phyloP scores from a whole-genome alignment of 2,329 filamentous ascomycete genomes.

The Orbilia quercus region DNA sequence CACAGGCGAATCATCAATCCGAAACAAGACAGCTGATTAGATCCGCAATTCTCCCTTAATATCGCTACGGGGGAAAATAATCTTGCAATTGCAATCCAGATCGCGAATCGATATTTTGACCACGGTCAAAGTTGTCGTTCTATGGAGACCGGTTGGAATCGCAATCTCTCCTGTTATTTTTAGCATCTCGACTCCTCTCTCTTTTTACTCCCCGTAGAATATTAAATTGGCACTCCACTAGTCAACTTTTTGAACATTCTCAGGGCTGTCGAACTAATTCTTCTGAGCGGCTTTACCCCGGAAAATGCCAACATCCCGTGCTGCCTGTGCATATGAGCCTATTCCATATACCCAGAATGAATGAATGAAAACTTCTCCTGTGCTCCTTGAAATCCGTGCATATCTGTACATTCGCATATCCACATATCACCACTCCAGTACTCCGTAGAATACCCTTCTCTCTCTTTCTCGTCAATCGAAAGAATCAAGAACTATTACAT shows the following conservation, averaged over 20 bases:
- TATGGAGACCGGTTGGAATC: conserved; percentile 4
- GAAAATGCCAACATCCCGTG: conserved; percentile 44
- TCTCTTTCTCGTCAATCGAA: too few species aligned
- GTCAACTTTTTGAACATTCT: not conserved
- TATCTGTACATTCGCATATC: conserved; percentile 3
- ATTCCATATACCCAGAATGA: conserved; percentile 44
- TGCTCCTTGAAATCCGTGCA: conserved; percentile 16
- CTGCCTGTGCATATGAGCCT: conserved; percentile 36
- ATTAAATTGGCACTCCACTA: conserved; percentile 19
- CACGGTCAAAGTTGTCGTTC: not conserved
- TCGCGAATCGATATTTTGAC: not conserved
- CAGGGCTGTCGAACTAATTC: not conserved
- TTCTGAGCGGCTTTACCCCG: conserved; percentile 45
- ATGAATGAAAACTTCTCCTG: conserved; percentile 33
- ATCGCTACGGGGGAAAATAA: conserved; percentile 4
- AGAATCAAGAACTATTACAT: conserved; percentile 29
- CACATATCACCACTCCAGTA: conserved; percentile 9
- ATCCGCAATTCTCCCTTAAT: conserved; percentile 36
- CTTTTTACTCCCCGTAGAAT: conserved; percentile 18
- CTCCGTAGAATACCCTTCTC: conserved; percentile 3
- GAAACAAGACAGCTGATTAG: conserved; percentile 54
- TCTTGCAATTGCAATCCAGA: not conserved
- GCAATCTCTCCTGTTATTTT: conserved; percentile 46
- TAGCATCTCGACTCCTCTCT: conserved; percentile 15
- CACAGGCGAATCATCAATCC: conserved; percentile 30